A percentile compares a stretch with the other conserved stretches of the same genome.
phyloP scores from a whole-genome alignment of 2,329 filamentous ascomycete species.

The Apiospora saccharicola region DNA sequence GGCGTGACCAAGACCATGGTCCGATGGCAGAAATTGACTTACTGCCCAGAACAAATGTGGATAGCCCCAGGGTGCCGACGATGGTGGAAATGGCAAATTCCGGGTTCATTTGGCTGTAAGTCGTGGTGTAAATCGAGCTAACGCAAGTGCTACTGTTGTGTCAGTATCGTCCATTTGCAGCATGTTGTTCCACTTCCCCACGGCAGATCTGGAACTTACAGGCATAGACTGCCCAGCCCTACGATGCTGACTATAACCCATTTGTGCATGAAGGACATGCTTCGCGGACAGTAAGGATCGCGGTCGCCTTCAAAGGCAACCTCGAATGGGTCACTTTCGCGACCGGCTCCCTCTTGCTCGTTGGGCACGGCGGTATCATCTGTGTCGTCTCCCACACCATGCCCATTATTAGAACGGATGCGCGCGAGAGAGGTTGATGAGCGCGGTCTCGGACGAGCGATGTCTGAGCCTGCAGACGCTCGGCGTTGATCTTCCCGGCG shows the following conservation, averaged over 20 bases:
- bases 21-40: constrained; percentile 46
- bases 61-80: constrained; percentile 81
- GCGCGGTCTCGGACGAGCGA: not conserved
- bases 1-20: not conserved
- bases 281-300: constrained; percentile 79
- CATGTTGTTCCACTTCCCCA: constrained; percentile 25
- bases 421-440: constrained; percentile 9
- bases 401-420: constrained; percentile 28
- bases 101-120: constrained; percentile 76
- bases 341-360: not conserved
- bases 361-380: constrained; percentile 20
- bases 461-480: not conserved
- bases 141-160: constrained; percentile 70
- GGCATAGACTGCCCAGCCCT: constrained; percentile 78
- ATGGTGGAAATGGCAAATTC: constrained; percentile 77
- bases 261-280: constrained; percentile 69
- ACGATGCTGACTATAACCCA: constrained; percentile 83
- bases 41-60: constrained; percentile 82
- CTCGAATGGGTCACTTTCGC: constrained; percentile 62
- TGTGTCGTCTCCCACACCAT: constrained; percentile 24
- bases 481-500: not conserved
- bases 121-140: constrained; percentile 88
- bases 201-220: constrained; percentile 65
- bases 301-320: constrained; percentile 78
- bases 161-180: constrained; percentile 27